phyloP scores from a whole-genome alignment of 805 yeast genomes.

The Zygoascus bituminiphila region DNA sequence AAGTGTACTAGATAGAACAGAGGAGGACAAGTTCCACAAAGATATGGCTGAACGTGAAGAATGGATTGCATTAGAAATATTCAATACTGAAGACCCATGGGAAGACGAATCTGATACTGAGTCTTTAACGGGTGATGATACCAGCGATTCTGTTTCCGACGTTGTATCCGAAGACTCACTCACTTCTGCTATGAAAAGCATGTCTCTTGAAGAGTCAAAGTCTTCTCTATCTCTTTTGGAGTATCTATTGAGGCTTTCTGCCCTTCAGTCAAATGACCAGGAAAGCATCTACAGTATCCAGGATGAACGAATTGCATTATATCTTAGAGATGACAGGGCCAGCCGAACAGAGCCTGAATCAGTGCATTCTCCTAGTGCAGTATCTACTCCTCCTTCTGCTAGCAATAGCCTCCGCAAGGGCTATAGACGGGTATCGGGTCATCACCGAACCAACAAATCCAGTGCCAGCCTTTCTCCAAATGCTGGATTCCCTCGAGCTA shows the following conservation, averaged over 20 bases:
- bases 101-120: slow-evolving; percentile 25
- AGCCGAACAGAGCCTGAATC: background rate
- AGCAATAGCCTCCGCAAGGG: background rate
- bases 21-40: slow-evolving; percentile 11
- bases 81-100: slow-evolving; percentile 23
- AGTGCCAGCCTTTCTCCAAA: background rate
- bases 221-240: slow-evolving; percentile 52
- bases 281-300: slow-evolving; percentile 42
- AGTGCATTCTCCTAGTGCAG: background rate
- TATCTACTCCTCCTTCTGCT: background rate
- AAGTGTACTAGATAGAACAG: slow-evolving; percentile 3
- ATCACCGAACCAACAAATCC: background rate
- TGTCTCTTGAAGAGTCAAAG: slow-evolving; percentile 9
- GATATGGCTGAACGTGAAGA: slow-evolving; percentile 23
- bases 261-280: slow-evolving; percentile 55
- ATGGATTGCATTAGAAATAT: slow-evolving; percentile 48
- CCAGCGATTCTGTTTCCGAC: slow-evolving; percentile 10
- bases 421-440: background rate
- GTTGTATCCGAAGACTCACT: background rate
- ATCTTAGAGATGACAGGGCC: slow-evolving; percentile 46
- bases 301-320: slow-evolving; percentile 60
- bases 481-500: slow-evolving; percentile 6
- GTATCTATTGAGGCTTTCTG: slow-evolving; percentile 50
- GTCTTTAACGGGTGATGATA: slow-evolving; percentile 20
- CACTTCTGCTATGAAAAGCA: slow-evolving; percentile 3